Evolutionary conservation across 176 grass and related monocot genomes (phyloP).

Genomic region (Stipa capillata): DNA sequence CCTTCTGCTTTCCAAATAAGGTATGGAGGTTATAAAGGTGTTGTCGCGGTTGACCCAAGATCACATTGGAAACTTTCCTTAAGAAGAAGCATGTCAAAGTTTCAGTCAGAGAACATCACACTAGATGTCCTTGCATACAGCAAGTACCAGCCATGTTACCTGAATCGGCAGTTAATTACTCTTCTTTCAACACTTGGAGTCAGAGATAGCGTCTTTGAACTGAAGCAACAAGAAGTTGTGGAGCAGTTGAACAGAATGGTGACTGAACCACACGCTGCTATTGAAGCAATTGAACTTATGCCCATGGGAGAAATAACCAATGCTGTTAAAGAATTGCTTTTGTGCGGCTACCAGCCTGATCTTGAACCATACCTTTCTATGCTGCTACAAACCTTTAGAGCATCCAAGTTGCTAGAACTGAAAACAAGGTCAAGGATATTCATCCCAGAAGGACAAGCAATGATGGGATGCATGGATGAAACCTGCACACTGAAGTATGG

Average conservation of each 20-base stretch:
- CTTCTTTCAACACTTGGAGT: slow-evolving; percentile 88
- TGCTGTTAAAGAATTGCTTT: slow-evolving; percentile 57
- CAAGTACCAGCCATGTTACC: slow-evolving; percentile 73
- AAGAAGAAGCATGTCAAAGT: slow-evolving; percentile 85
- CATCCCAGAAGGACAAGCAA: slow-evolving; percentile 57
- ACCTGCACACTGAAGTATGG: slow-evolving; percentile 58
- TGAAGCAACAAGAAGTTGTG: slow-evolving; percentile 53
- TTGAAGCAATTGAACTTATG: slow-evolving; percentile 69
- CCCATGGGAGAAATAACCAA: slow-evolving; percentile 69
- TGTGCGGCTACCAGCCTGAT: slow-evolving; percentile 66
- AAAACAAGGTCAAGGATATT: slow-evolving; percentile 82
- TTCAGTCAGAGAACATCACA: slow-evolving; percentile 61
- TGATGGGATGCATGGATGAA: slow-evolving; percentile 98
- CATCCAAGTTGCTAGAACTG: slow-evolving; percentile 62
- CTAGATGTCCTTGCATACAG: slow-evolving; percentile 90
- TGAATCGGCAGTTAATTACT: slow-evolving; percentile 84
- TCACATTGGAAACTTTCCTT: slow-evolving; percentile 68
- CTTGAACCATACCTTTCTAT: slow-evolving; percentile 69
- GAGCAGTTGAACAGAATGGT: slow-evolving; percentile 60
- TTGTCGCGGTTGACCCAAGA: slow-evolving; percentile 62
- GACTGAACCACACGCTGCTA: slow-evolving; percentile 52
- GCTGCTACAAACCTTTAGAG: slow-evolving; percentile 75
- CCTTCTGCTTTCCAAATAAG: slow-evolving; percentile 92
- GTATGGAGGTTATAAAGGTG: slow-evolving; percentile 89
- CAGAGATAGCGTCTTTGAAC: slow-evolving; percentile 54